These are phyloP conservation scores for Penicillium atrosanguineum DNA, from an alignment of 495 filamentous ascomycete genomes.

Conservation along the genomic window DNA sequence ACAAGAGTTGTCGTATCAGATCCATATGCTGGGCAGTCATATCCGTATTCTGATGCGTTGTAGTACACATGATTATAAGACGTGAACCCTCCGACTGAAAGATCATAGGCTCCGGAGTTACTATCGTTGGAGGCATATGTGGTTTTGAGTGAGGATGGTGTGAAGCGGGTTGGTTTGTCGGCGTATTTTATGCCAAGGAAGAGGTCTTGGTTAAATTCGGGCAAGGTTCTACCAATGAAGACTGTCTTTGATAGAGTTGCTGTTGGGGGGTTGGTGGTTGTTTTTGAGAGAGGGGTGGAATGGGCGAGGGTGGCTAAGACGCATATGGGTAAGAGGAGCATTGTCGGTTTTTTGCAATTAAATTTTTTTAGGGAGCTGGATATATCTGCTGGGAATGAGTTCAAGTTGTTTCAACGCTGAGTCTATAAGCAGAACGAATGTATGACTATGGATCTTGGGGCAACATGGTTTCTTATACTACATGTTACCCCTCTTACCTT, in stretches of 20 bases:
- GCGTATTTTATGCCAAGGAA: constrained; percentile 40
- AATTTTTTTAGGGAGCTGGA: background rate
- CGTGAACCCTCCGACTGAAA: background rate
- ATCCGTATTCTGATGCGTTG: constrained; percentile 37
- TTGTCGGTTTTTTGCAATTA: background rate
- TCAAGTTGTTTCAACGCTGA: too few species aligned
- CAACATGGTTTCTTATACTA: too few species aligned
- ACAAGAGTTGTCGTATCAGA: constrained; percentile 29
- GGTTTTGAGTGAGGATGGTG: constrained; percentile 25
- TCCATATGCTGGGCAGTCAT: constrained; percentile 38
- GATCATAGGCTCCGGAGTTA: constrained; percentile 15
- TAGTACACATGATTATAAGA: constrained; percentile 15
- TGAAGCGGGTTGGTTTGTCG: constrained; percentile 30
- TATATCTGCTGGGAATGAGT: too few species aligned
- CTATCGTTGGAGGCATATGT: constrained; percentile 23
- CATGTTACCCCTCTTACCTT: too few species aligned
- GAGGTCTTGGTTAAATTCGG: constrained; percentile 31
- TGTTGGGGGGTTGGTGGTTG: constrained; percentile 4
- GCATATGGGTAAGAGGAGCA: constrained; percentile 1
- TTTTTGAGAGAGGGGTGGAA: constrained; percentile 2
- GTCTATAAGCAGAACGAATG: too few species aligned
- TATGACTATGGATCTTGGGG: too few species aligned
- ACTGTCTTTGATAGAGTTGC: constrained; percentile 19
- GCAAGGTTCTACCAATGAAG: constrained; percentile 30
- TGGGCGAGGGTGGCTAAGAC: background rate